Base-by-base conservation (phyloP, 176 grass and related monocot species). In the Chrysopogon serrulatus region DNA sequence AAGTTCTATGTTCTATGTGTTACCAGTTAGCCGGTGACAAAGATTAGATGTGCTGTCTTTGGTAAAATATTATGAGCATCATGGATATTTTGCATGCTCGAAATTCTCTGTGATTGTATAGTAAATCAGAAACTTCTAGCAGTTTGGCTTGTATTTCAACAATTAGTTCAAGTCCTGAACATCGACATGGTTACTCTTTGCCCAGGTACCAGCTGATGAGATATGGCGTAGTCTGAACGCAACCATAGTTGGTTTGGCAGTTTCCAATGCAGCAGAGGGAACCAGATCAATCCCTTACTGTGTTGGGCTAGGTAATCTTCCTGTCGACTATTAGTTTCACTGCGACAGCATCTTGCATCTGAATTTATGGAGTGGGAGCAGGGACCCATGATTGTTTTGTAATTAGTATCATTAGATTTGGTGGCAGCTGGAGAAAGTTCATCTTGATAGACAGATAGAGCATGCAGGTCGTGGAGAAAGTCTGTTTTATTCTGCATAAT, bases 181-280 rank as follows among this genome's bases (percentile, higher is more conserved):
- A 53, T 59, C 14, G 43, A 35, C 77, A 65, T 69, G 12, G 47
- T 26, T 69, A 67, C 9, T 82, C 30, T 79, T 65, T 80, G n/a
- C 86, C 77, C 67, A 94, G 94, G 88, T 97, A 70, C 90, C 90
- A 71, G 49, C 49, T 82, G 78, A 66, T 88, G 94, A 91, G 86
- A 88, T 93, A 70, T 98, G 89, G 87, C 89, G 61, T 78, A 93
- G 90, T 82, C 61, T 98, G 40, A 98, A 98, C 31, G 95, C 92
- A 27, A 93, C 88, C 32, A 91, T 98, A 54, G 79, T 95, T 73
- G 91, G 92, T 41, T 80, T 98, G 81, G 90, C 83, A 39, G 86
- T 85, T 37, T 88, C 87, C 57, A 88, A 83, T 54, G 64, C 69
- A 31, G 40, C 87, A 40, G 73, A 87, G 43, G 74, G 68, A 44